These are phyloP conservation scores for Lepidium aucheri DNA, from an alignment of 345 rosid species.

Conservation along the genomic window DNA sequence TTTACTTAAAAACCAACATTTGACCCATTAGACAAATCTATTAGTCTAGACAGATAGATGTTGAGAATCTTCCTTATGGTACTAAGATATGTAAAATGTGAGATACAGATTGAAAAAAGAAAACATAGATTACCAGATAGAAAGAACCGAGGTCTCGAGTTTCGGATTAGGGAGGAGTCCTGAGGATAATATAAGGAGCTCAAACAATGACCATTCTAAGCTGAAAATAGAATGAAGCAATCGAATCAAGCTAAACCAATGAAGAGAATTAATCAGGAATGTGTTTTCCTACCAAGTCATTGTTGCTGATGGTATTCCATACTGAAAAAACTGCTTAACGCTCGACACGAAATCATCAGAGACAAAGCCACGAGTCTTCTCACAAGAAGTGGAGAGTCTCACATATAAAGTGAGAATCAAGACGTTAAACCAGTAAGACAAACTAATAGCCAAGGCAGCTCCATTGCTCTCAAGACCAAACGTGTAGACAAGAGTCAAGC, in stretches of 20 bases:
- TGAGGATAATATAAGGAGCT: constrained; percentile 41
- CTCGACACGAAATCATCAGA: constrained; percentile 18
- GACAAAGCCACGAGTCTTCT: constrained; percentile 20
- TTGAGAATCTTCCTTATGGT: not conserved
- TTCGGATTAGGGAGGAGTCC: constrained; percentile 53
- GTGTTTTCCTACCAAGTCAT: constrained; percentile 36
- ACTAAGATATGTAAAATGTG: not conserved
- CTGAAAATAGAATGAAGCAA: constrained; percentile 17
- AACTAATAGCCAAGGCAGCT: constrained; percentile 35
- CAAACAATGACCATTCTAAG: constrained; percentile 66
- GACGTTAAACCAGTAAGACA: constrained; percentile 41
- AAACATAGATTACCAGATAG: constrained; percentile 39
- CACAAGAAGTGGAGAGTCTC: constrained; percentile 32
- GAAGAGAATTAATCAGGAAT: not conserved
- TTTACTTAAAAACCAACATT: not conserved
- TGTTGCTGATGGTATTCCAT: constrained; percentile 42
- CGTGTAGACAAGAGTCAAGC: constrained; percentile 4
- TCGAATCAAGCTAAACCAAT: not conserved
- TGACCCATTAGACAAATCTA: not conserved
- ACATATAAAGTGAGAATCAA: constrained; percentile 27
- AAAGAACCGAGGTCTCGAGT: constrained; percentile 58
- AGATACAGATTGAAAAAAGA: not conserved
- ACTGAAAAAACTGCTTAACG: constrained; percentile 27
- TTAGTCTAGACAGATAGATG: no score
- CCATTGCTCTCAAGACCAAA: constrained; percentile 30